These are phyloP conservation scores for Rhodotorula kratochvilovae DNA, from an alignment of 768 basidiomycete genomes.

Conservation along the genomic window DNA sequence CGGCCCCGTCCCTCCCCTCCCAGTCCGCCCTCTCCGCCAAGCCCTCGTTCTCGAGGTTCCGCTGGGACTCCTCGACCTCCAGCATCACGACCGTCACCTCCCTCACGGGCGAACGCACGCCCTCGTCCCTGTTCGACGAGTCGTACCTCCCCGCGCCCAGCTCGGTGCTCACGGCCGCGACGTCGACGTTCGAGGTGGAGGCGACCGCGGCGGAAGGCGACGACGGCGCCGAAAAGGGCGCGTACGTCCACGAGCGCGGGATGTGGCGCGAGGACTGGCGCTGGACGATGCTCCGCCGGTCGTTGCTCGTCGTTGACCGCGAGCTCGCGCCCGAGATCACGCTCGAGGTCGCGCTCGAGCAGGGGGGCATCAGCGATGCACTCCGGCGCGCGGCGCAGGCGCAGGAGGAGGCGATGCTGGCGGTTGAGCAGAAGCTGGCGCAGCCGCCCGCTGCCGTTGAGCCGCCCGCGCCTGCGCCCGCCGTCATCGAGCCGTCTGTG, in stretches of 20 bases:
- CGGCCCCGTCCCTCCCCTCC: neutral
- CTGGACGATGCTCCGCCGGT: neutral
- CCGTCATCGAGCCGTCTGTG: too few relatives aligned
- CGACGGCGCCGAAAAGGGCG: neutral
- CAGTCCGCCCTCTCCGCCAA: too few relatives aligned
- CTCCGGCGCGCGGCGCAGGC: too few relatives aligned
- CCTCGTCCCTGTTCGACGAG: constrained; percentile 2
- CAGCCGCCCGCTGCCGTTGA: too few relatives aligned
- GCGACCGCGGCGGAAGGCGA: neutral
- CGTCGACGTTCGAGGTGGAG: neutral
- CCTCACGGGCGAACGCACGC: neutral
- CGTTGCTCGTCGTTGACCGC: neutral
- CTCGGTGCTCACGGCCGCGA: neutral
- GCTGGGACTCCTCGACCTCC: neutral
- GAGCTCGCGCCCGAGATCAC: too few relatives aligned
- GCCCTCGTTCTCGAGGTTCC: neutral
- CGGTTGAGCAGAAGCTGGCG: too few relatives aligned
- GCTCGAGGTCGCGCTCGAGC: too few relatives aligned
- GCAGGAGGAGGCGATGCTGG: too few relatives aligned
- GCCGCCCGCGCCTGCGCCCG: too few relatives aligned
- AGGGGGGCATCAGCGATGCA: too few relatives aligned
- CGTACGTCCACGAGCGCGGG: neutral
- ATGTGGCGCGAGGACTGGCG: neutral
- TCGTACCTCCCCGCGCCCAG: neutral
- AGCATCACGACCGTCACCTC: neutral